phyloP scores from a whole-genome alignment of 2,329 filamentous ascomycete species.

The Magnaporthiopsis poae region DNA sequence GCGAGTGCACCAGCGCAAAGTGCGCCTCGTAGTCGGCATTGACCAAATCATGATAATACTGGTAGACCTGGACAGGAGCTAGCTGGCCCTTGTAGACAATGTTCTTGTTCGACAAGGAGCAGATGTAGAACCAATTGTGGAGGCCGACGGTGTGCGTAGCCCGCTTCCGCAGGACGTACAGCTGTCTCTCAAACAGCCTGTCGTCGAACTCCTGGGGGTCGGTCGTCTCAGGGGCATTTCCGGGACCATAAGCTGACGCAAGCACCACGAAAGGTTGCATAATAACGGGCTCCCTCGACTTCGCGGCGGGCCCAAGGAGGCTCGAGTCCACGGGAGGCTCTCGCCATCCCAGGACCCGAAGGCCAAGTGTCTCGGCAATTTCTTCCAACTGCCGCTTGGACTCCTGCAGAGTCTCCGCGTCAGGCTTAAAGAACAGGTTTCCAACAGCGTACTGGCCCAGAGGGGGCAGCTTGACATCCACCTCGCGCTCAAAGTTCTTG shows the following conservation, averaged over 20 bases:
- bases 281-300: constrained; percentile 89
- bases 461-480: constrained; percentile 75
- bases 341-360: constrained; percentile 92
- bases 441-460: constrained; percentile 91
- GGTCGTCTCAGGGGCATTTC: constrained; percentile 65
- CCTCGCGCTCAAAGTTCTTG: constrained; percentile 93
- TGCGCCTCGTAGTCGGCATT: constrained; percentile 96
- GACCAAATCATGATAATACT: constrained; percentile 94
- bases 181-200: constrained; percentile 77
- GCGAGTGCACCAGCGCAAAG: constrained; percentile 91
- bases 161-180: constrained; percentile 89
- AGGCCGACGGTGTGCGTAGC: constrained; percentile 88
- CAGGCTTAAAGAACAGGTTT: constrained; percentile 97
- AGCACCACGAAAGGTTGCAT: constrained; percentile 92
- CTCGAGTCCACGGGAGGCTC: constrained; percentile 88
- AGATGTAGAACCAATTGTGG: constrained; percentile 98
- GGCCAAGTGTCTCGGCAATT: constrained; percentile 74
- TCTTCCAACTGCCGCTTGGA: constrained; percentile 91
- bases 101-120: constrained; percentile 93
- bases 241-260: constrained; percentile 71
- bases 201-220: constrained; percentile 76
- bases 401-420: constrained; percentile 78
- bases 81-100: constrained; percentile 98
- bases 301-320: constrained; percentile 77
- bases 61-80: constrained; percentile 87